Evolutionary conservation across 345 rosid genomes (phyloP).

Genomic region (Excoecaria agallocha): DNA sequence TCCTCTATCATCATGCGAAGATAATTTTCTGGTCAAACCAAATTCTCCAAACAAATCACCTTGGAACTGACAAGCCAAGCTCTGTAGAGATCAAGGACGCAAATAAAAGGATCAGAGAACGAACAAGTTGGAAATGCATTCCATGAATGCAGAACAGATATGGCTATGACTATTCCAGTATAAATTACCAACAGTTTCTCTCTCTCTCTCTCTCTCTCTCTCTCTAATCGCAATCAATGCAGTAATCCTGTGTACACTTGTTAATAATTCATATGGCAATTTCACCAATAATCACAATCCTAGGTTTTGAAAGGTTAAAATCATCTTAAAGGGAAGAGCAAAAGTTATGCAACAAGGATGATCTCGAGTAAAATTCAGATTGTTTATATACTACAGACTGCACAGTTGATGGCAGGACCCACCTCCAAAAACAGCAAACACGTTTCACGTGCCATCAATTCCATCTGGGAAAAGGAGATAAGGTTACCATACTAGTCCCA

Average conservation of each 20-base stretch:
- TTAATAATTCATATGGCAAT: not conserved
- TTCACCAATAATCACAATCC: constrained; percentile 9
- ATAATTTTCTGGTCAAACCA: constrained; percentile 22
- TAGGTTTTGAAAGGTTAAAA: not conserved
- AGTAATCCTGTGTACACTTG: not conserved
- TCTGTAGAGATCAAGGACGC: constrained; percentile 42
- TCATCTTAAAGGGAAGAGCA: not conserved
- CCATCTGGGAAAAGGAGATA: constrained; percentile 95
- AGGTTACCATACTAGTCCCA: constrained; percentile 36
- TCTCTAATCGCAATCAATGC: not conserved
- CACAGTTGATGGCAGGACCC: constrained; percentile 48
- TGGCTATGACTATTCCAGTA: not conserved
- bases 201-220: too few species aligned
- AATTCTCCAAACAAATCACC: constrained; percentile 52
- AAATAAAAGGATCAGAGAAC: constrained; percentile 29
- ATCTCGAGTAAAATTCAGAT: constrained; percentile 11
- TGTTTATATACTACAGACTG: constrained; percentile 22
- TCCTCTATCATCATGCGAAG: constrained; percentile 31
- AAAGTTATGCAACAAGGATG: constrained; percentile 2
- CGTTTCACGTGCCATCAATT: constrained; percentile 91
- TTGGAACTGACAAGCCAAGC: constrained; percentile 82
- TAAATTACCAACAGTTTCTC: not conserved
- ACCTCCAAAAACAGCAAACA: constrained; percentile 72
- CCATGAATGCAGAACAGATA: not conserved
- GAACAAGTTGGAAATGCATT: not conserved